phyloP scores from a whole-genome alignment of 1,284 basidiomycete genomes.

The Ganoderma sinense region DNA sequence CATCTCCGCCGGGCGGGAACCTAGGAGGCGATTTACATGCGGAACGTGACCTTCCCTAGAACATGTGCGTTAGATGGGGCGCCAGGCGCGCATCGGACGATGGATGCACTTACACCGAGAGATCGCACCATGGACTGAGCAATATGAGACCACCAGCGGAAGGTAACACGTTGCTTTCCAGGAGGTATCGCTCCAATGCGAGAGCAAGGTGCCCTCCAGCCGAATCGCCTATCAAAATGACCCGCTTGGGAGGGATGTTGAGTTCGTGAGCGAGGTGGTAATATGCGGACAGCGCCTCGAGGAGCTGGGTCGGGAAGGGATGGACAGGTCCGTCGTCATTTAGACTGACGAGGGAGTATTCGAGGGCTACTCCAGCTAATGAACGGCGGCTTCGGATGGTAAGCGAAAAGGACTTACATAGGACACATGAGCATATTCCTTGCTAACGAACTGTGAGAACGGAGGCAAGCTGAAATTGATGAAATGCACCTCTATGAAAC shows the following conservation, averaged over 20 bases:
- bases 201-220: constrained; percentile 28
- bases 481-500: constrained; percentile 21
- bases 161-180: constrained; percentile 11
- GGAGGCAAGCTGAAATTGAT: background rate
- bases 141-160: constrained; percentile 20
- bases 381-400: background rate
- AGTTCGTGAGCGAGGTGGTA: constrained; percentile 12
- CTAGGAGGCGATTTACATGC: constrained; percentile 14
- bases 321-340: background rate
- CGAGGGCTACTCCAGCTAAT: constrained; percentile 16
- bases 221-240: constrained; percentile 28
- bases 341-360: constrained; percentile 22
- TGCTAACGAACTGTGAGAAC: constrained; percentile 10
- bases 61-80: background rate
- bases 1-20: constrained; percentile 3
- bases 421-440: constrained; percentile 23
- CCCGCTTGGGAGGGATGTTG: constrained; percentile 14
- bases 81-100: background rate
- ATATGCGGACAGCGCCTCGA: constrained; percentile 28
- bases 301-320: constrained; percentile 25
- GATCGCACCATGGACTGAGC: constrained; percentile 31
- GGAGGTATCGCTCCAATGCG: constrained; percentile 24
- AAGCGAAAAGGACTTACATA: constrained; percentile 13
- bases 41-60: constrained; percentile 15
- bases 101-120: constrained; percentile 16